phyloP scores from a whole-genome alignment of 148 eudicot species.

The Rhododendron simsii region DNA sequence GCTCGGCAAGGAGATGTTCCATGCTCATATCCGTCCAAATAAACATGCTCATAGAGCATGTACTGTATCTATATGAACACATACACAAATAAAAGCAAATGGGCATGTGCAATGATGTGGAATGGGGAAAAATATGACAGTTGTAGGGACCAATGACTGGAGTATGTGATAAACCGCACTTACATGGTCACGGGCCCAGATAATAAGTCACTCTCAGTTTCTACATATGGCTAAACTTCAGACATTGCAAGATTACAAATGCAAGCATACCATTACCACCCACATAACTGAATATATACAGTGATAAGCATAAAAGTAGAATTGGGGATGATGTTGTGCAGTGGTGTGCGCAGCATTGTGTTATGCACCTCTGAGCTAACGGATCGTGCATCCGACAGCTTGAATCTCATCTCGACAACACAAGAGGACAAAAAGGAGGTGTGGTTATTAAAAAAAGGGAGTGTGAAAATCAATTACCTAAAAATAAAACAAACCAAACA shows the following conservation, averaged over 20 bases:
- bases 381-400: no score
- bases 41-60: background rate
- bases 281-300: background rate
- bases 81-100: background rate
- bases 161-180: background rate
- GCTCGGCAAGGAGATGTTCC: no score
- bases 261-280: background rate
- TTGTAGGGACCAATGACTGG: background rate
- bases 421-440: background rate
- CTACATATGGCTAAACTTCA: background rate
- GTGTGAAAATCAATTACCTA: background rate
- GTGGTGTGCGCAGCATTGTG: no score
- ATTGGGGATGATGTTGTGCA: no score
- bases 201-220: background rate
- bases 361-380: accelerated
- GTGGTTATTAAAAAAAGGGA: no score
- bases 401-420: no score
- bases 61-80: background rate
- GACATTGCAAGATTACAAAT: background rate
- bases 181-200: background rate
- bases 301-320: background rate
- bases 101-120: background rate
- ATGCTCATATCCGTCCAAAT: background rate
- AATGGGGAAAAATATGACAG: background rate
- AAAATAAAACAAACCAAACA: background rate